Evolutionary conservation across 495 filamentous ascomycete species (phyloP), one percentile per base, ranked within the genome.

Genomic region (Parathielavia hyrcaniae): DNA sequence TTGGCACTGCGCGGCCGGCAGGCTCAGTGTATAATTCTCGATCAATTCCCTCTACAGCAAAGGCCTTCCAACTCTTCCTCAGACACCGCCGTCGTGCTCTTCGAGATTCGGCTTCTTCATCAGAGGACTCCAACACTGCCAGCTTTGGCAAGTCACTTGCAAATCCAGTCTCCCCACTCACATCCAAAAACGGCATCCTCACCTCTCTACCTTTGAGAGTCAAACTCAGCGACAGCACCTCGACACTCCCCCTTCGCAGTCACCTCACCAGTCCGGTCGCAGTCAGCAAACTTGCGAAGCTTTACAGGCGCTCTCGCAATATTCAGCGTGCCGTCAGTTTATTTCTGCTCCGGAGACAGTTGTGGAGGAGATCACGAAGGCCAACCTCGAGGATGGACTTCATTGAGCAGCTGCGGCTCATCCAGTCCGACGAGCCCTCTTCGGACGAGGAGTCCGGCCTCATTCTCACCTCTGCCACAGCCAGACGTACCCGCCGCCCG

Each of bases 341-440:
- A 13, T 61, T 51, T 50, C 16, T 56, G 16, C 40, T 52, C 12
- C 47, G 53, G 16, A 17, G 59, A 47, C 40, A 35, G 16, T 20
- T 26, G 35, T 61, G 59, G 59, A 61, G 49, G 41, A 50, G 45
- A 17, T 26, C 59, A 9, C 20, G 59, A 36, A 49, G 53, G 7
- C 53, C 59, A 35, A 20, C 17, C n/a, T 22, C 22, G 39, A 53
- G 22, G 14, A 41, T 41, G 57, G 50, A 53, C 35, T 53, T 46
- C 34, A 46, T 58, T 17, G 20, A 53, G 0, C 19, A 32, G 17
- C 34, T 59, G 12, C 57, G 57, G 4, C 32, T 8, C 19, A 38
- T 53, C 41, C 49, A 53, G 43, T 30, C 49, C 34, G 50, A 53
- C 43, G 57, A 53, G 34, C 4, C 22, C 0, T 59, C 57, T 26